A percentile compares a stretch with the other conserved stretches of the same genome.
Conservation (phyloP, 768 basidiomycete species). For the Suillus ampliporus region DNA sequence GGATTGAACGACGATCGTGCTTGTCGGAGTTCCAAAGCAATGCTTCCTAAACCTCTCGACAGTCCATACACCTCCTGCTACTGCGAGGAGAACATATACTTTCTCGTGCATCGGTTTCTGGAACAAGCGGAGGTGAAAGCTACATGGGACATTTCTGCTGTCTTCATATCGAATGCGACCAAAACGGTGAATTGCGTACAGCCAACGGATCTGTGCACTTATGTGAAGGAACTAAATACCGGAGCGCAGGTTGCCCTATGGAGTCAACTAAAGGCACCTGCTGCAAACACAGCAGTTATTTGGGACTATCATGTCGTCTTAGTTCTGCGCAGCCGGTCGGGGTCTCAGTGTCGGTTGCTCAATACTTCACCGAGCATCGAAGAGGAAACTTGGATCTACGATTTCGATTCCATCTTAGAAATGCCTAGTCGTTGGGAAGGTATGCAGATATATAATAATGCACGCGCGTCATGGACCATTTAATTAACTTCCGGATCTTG, state of each 20-base stretch:
- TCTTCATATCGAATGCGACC: constrained; percentile 69
- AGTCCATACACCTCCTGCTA: constrained; percentile 62
- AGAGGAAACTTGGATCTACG: constrained; percentile 63
- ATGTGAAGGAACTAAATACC: constrained; percentile 13
- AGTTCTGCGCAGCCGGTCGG: constrained; percentile 46
- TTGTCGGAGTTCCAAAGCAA: constrained; percentile 31
- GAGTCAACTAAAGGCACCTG: constrained; percentile 55
- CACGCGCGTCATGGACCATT: constrained; percentile 9
- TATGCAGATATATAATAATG: constrained; percentile 27
- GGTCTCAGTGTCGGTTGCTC: constrained; percentile 5
- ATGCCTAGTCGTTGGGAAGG: constrained; percentile 59
- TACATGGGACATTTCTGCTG: constrained; percentile 56
- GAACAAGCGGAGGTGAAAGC: constrained; percentile 30
- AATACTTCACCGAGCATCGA: constrained; percentile 12
- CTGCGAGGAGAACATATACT: constrained; percentile 79
- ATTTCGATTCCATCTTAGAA: constrained; percentile 62
- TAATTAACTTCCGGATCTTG: constrained; percentile 28
- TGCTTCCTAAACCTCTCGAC: constrained; percentile 28
- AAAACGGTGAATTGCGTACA: constrained; percentile 52
- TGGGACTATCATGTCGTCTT: constrained; percentile 84
- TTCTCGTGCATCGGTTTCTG: constrained; percentile 54
- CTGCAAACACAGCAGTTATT: constrained; percentile 48
- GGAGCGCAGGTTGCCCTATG: constrained; percentile 63
- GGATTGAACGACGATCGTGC: background rate
- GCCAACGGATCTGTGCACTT: background rate